A percentile compares a stretch with the other conserved stretches of the same genome.
These are phyloP conservation scores for Dipodascopsis tothii DNA, from an alignment of 805 yeast species.

Conservation along the genomic window DNA sequence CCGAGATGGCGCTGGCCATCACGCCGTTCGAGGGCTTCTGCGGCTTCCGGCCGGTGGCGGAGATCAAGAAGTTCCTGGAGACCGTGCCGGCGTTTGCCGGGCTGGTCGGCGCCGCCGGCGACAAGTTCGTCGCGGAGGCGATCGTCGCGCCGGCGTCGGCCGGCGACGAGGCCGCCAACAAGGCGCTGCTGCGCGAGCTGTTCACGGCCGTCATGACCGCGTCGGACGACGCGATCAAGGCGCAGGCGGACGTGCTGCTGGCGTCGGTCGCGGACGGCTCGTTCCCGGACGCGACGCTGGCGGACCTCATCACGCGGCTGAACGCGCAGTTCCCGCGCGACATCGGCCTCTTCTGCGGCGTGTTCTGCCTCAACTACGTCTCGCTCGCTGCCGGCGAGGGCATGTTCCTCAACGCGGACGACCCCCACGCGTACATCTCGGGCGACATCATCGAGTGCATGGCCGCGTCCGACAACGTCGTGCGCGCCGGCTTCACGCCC, in stretches of 20 bases:
- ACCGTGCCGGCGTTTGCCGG: slow-evolving; percentile 69
- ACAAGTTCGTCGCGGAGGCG: slow-evolving; percentile 46
- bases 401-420: slow-evolving; percentile 91
- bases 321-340: slow-evolving; percentile 87
- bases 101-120: slow-evolving; percentile 61
- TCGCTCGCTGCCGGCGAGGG: slow-evolving; percentile 82
- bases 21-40: slow-evolving; percentile 96
- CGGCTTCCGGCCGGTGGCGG: slow-evolving; percentile 86
- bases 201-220: slow-evolving; percentile 83
- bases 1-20: slow-evolving; percentile 98
- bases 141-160: slow-evolving; percentile 32
- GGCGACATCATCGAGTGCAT: slow-evolving; percentile 99
- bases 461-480: slow-evolving; percentile 99
- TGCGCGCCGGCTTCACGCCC: slow-evolving; percentile 98
- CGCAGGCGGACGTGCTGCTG: slow-evolving; percentile 58
- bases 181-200: slow-evolving; percentile 60
- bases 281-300: slow-evolving; percentile 43
- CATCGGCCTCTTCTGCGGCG: slow-evolving; percentile 93
- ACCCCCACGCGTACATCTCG: slow-evolving; percentile 93
- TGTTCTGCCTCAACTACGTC: slow-evolving; percentile 85
- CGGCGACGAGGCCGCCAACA: slow-evolving; percentile 49
- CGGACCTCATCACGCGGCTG: slow-evolving; percentile 67
- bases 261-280: slow-evolving; percentile 49
- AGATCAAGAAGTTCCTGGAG: slow-evolving; percentile 60
- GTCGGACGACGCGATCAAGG: slow-evolving; percentile 48